Evolutionary conservation across 495 filamentous ascomycete species (phyloP), one percentile per base, ranked within the genome.

Genomic region (Evansstolkia leycettana): DNA sequence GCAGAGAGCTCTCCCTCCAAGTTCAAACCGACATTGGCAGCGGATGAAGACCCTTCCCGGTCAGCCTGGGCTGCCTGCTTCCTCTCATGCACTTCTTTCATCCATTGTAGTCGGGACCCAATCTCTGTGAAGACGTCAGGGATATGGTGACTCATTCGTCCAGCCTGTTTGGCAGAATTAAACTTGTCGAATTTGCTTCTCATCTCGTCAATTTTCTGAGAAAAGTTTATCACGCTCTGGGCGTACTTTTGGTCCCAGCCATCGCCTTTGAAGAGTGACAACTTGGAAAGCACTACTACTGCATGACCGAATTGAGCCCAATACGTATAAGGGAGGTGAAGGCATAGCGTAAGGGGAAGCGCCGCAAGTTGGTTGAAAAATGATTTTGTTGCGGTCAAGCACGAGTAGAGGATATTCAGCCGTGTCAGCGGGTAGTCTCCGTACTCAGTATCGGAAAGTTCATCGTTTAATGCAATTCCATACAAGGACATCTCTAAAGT

Each of bases 281-380:
- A 42, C 1, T 50, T 43, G 0, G 55, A 57, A 2, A 60, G 34
- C 5, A 46, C 36, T 34, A 63, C 43, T 11, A 59, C 32, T 5
- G 46, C 42, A 20, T 53, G 47, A 0, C 58, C 47, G 6, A 53
- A 38, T 32, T 41, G 40, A 5, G 40, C 29, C 37, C 42, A 54
- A 15, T 54, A 31, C 2, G 47, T 49, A 11, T 45, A 47, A 0
- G 57, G 52, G 9, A 57, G 45, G 16, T 33, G 34, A 2, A 34
- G 34, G 12, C 47, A 51, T 9, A 28, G 29, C 0, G 14, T 13
- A 4, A 45, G 39, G 3, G 52, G 47, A 3, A 60, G 29, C 3
- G 49, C 45, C 11, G 50, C 37, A 3, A 57, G 26, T 18, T 47
- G 41, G 17, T 42, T 35, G 33, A 60, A 57, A 26, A 57, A 58